phyloP scores from a whole-genome alignment of 192 early-diverging fungal genomes.

The Coemansia sp. region DNA sequence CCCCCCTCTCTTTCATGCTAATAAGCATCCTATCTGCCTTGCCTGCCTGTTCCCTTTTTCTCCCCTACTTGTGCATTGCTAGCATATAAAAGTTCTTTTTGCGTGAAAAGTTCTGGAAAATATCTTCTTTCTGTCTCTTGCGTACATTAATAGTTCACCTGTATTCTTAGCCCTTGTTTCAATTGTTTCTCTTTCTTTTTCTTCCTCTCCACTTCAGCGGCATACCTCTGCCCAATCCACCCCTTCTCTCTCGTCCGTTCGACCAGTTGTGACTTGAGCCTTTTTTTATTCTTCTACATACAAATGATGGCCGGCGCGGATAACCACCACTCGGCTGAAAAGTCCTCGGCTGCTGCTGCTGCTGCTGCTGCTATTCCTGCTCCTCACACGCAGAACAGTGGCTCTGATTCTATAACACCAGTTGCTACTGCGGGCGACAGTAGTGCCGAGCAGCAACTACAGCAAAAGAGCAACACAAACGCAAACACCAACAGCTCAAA shows the following conservation, averaged over 20 bases:
- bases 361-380: slow-evolving; percentile 8
- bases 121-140: not conserved
- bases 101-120: not conserved
- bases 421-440: slow-evolving; percentile 5
- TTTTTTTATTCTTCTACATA: not conserved
- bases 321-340: slow-evolving; percentile 17
- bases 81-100: not conserved
- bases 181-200: not conserved
- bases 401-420: not conserved
- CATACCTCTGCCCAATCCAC: not conserved
- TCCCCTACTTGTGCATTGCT: too few relatives aligned
- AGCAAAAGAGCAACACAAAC: slow-evolving; percentile 10
- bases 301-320: slow-evolving; percentile 21
- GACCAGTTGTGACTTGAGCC: not conserved
- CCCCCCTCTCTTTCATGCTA: too few relatives aligned
- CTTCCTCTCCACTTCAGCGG: not conserved
- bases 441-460: slow-evolving; percentile 6
- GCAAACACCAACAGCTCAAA: not conserved
- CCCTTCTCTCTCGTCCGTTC: not conserved
- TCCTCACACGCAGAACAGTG: not conserved
- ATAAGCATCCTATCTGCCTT: too few relatives aligned
- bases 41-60: too few relatives aligned
- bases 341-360: not conserved
- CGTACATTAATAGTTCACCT: not conserved
- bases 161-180: slow-evolving; percentile 5